Evolutionary conservation across 2,329 filamentous ascomycete genomes (phyloP).

Genomic region (Drechslerella stenobrocha): DNA sequence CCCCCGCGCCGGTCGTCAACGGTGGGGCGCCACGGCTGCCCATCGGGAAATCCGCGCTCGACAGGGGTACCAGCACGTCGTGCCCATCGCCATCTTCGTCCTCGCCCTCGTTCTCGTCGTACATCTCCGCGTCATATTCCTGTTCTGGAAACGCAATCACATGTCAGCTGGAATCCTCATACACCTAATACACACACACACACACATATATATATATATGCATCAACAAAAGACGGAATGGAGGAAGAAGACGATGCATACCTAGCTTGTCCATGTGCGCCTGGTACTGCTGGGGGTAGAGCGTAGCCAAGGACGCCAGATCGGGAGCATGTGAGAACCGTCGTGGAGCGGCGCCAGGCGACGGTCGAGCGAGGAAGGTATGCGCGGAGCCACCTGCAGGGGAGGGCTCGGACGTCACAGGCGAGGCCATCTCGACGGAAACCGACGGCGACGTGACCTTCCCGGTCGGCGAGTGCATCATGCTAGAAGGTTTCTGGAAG

Average conservation of each 20-base stretch:
- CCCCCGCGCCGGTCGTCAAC: constrained; percentile 22
- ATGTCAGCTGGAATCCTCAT: neutral
- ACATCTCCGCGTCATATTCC: constrained; percentile 47
- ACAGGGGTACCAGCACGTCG: constrained; percentile 24
- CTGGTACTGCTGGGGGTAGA: constrained; percentile 44
- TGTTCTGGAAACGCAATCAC: constrained; percentile 14
- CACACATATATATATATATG: neutral
- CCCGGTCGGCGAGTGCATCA: constrained; percentile 26
- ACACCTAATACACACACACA: neutral
- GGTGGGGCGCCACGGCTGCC: constrained; percentile 15
- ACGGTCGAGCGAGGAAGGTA: constrained; percentile 39
- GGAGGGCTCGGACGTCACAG: constrained; percentile 43
- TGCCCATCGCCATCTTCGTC: constrained; percentile 37
- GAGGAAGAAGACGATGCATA: constrained; percentile 10
- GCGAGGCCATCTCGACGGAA: constrained; percentile 42
- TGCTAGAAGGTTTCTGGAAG: constrained; percentile 38
- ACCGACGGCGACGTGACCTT: constrained; percentile 35
- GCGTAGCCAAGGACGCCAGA: constrained; percentile 37
- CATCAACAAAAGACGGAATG: neutral
- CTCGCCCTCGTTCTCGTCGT: constrained; percentile 38
- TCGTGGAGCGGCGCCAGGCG: constrained; percentile 25
- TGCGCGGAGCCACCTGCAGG: constrained; percentile 33
- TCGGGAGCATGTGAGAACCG: constrained; percentile 43
- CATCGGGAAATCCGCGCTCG: constrained; percentile 24
- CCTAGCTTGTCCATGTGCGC: constrained; percentile 48